Base-by-base conservation (phyloP, 225 moss, liverwort and hornwort genomes). In the Marchantia polymorpha region DNA sequence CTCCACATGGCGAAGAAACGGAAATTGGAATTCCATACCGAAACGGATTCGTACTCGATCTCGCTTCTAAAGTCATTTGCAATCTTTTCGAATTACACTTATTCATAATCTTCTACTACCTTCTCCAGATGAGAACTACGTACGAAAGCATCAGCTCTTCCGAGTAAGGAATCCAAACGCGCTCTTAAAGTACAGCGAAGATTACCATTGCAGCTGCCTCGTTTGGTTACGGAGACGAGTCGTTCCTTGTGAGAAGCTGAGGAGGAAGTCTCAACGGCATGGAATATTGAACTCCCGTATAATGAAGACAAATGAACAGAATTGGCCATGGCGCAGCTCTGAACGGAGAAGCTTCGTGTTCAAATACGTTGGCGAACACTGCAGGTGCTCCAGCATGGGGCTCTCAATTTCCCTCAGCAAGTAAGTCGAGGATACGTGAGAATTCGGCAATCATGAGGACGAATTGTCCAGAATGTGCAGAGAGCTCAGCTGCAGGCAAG, bases 251-350 rank as follows among this genome's bases (percentile, higher is more conserved):
- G 53, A 52, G n/a, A n/a, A n/a, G 69, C 53, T 6, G 74, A 58
- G 16, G 58, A 52, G 19, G 58, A 52, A 17, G 69, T 30, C 12
- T 66, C 59, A 4, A 84, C 73, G 30, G 52, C n/a, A 12, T 74
- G 74, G 78, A 78, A 75, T 39, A 73, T 74, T 3, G 81, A 74
- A 74, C 78, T 53, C 17, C 60, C 22, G 60, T 73, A 60, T 16
- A 69, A 74, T 23, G 27, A 84, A 9, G 85, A 81, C 15, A 77
- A 81, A 60, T 73, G 63, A 47, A 61, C 63, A 68, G 75, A 81
- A 61, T 47, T 69, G 64, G 85, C 85, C 85, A 85, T 85, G 53
- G 78, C 85, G 75, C 27, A 22, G 46, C 9, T 19, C 30, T 59
- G 27, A 58, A 39, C 54, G 54, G 7, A 54, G 8, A 54, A 16